phyloP scores from a whole-genome alignment of 345 rosid species.

The Salix brachista region DNA sequence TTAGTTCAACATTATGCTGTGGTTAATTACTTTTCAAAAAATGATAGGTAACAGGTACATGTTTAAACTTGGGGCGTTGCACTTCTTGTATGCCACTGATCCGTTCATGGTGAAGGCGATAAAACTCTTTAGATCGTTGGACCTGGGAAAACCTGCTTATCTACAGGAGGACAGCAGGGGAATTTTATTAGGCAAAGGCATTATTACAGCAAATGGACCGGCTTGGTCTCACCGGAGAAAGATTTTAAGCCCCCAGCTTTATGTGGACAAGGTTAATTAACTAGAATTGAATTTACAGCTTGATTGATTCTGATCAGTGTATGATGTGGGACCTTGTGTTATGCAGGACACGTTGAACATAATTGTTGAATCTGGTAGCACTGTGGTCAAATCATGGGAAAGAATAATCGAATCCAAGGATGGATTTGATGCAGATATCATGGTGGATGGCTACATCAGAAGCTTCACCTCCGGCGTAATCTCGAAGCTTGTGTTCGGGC shows the following conservation, averaged over 20 bases:
- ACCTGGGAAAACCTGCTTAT: slow-evolving; percentile 33
- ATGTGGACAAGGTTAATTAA: slow-evolving; percentile 13
- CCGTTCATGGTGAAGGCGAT: slow-evolving; percentile 28
- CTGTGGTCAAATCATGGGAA: slow-evolving; percentile 10
- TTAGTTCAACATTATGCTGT: too few species aligned
- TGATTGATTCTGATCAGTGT: background rate
- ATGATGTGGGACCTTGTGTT: background rate
- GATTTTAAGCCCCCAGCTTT: slow-evolving; percentile 30
- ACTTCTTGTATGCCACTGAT: slow-evolving; percentile 16
- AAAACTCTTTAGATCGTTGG: slow-evolving; percentile 22
- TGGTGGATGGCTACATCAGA: slow-evolving; percentile 13
- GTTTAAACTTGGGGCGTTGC: slow-evolving; percentile 19
- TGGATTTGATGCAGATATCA: slow-evolving; percentile 8
- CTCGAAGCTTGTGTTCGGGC: slow-evolving; percentile 9
- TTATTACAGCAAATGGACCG: slow-evolving; percentile 26
- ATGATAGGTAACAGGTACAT: slow-evolving; percentile 8
- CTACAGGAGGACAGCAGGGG: slow-evolving; percentile 11
- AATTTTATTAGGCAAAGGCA: slow-evolving; percentile 32
- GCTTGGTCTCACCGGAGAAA: slow-evolving; percentile 37
- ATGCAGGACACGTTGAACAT: slow-evolving; percentile 4
- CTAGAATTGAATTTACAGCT: background rate
- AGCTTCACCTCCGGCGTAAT: slow-evolving; percentile 10
- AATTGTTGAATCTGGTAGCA: slow-evolving; percentile 4
- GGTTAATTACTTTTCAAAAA: background rate
- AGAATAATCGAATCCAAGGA: background rate